These are phyloP conservation scores for Papiliotrema fonsecae DNA, from an alignment of 1,284 basidiomycete species.

Conservation along the genomic window DNA sequence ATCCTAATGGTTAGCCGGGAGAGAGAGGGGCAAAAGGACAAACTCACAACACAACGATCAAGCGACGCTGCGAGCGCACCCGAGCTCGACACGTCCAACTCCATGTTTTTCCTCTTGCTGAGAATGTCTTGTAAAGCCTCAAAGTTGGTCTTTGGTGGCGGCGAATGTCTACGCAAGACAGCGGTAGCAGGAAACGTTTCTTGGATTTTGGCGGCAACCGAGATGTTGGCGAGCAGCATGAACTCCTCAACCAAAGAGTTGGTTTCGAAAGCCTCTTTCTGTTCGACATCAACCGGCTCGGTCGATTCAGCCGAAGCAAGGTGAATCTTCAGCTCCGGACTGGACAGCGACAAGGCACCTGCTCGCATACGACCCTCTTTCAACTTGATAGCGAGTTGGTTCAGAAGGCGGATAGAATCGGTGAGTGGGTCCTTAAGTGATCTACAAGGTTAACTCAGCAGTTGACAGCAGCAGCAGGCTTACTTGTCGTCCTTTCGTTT, in stretches of 20 bases:
- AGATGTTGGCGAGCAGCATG: conserved; percentile 96
- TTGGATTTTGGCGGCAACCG: conserved; percentile 86
- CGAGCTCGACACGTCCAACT: conserved; percentile 87
- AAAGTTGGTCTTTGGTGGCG: conserved; percentile 90
- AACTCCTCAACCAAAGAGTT: conserved; percentile 98
- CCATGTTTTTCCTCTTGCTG: conserved; percentile 74
- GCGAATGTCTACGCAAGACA: conserved; percentile 87
- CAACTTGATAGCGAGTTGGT: conserved; percentile 79
- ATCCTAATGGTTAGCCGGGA: conserved; percentile 54
- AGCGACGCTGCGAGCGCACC: conserved; percentile 84
- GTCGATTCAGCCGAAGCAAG: conserved; percentile 87
- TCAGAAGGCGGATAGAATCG: conserved; percentile 81
- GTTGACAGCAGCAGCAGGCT: too few relatives aligned
- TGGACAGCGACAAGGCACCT: conserved; percentile 93
- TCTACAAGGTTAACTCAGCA: conserved; percentile 47
- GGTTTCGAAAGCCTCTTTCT: conserved; percentile 88
- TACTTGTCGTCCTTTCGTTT: conserved; percentile 86
- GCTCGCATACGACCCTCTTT: conserved; percentile 83
- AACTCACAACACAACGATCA: conserved; percentile 78
- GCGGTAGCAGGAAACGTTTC: conserved; percentile 94
- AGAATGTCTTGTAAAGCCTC: conserved; percentile 94
- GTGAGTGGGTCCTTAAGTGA: conserved; percentile 78
- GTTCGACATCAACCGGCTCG: conserved; percentile 95
- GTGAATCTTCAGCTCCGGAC: conserved; percentile 96
- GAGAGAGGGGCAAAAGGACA: not conserved